Conservation (phyloP, 2,329 filamentous ascomycete species). For the Pseudohalonectria lignicola region DNA sequence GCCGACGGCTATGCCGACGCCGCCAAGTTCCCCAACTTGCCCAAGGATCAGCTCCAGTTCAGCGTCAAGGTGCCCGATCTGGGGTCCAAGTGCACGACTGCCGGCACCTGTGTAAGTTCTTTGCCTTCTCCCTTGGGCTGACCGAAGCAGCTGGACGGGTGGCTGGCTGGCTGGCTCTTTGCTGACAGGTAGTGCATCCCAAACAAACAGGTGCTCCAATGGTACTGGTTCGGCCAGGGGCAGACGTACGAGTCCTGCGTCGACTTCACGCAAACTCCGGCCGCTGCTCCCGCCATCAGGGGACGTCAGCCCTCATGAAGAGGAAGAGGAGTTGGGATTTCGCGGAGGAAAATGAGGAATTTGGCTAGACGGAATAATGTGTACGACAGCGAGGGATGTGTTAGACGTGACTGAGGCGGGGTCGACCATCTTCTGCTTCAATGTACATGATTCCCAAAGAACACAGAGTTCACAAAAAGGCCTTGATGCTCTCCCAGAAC, state of each 20-base stretch:
- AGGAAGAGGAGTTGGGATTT: background rate
- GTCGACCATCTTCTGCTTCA: too few relatives aligned
- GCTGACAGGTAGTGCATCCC: background rate
- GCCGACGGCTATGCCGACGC: constrained; percentile 15
- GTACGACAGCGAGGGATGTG: too few relatives aligned
- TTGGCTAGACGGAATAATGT: too few relatives aligned
- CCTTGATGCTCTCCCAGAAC: constrained; percentile 51
- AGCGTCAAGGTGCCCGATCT: constrained; percentile 17
- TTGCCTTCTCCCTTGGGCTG: background rate
- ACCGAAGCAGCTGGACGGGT: too few relatives aligned
- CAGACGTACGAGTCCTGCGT: constrained; percentile 56
- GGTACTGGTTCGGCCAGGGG: constrained; percentile 47
- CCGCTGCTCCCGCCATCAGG: background rate
- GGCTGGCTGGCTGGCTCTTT: background rate
- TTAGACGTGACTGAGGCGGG: too few relatives aligned
- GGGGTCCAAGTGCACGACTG: constrained; percentile 12
- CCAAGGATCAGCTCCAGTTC: constrained; percentile 18
- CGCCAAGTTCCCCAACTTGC: constrained; percentile 9
- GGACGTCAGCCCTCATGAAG: background rate
- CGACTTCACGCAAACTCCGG: constrained; percentile 31
- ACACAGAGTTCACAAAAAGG: too few relatives aligned
- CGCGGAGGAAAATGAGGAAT: too few relatives aligned
- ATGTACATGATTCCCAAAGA: too few relatives aligned
- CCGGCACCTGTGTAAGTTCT: constrained; percentile 17
- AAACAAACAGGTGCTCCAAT: constrained; percentile 37